Conservation (phyloP, 768 basidiomycete species). For the Rhodotorula babjevae region DNA sequence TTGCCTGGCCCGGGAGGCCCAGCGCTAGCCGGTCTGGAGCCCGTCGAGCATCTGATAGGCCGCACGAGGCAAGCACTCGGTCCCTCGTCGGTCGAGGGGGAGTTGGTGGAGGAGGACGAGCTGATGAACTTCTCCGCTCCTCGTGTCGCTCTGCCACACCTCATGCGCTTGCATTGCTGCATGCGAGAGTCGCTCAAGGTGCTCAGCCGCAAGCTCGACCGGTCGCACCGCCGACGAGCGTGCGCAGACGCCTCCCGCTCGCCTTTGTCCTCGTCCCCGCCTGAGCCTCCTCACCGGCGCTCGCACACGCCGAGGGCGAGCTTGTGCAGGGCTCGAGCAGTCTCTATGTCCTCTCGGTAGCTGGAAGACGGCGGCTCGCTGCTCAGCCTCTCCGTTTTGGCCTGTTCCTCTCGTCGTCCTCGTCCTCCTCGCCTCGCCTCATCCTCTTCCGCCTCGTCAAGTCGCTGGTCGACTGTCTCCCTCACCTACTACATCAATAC, state of each 20-base stretch:
- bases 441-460: background rate
- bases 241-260: no score
- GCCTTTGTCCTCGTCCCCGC: background rate
- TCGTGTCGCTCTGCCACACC: no score
- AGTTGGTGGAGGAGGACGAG: background rate
- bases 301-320: no score
- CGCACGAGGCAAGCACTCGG: no score
- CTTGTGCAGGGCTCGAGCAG: background rate
- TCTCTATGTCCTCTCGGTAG: background rate
- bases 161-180: no score
- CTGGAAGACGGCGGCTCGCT: background rate
- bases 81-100: no score
- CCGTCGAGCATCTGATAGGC: no score
- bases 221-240: no score
- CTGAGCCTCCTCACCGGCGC: background rate
- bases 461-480: conserved; percentile 31
- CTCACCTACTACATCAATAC: background rate
- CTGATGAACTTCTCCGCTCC: background rate
- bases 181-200: no score
- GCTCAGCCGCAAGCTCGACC: no score
- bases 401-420: background rate
- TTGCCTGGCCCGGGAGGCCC: background rate
- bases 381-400: background rate
- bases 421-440: background rate
- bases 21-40: no score